phyloP scores from a whole-genome alignment of 192 early-diverging fungal species.

The Backusella circina region DNA sequence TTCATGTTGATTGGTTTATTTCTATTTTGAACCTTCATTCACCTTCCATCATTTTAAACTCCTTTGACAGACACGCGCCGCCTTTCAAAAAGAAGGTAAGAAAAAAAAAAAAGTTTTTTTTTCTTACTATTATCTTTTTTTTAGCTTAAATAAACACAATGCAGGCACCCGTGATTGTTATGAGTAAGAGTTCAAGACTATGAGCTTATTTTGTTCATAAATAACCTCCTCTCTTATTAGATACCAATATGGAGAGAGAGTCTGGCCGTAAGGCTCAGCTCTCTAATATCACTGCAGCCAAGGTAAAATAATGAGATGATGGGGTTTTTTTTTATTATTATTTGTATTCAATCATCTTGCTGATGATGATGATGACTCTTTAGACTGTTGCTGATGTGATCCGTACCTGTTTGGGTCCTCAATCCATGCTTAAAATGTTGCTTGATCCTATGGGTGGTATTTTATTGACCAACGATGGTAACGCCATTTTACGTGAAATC shows the following conservation, averaged over 20 bases:
- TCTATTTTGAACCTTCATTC: neutral
- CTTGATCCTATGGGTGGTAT: slow-evolving; percentile 99
- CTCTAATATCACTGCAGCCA: slow-evolving; percentile 97
- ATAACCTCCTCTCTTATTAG: slow-evolving; percentile 28
- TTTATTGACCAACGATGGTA: slow-evolving; percentile 97
- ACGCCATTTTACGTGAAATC: slow-evolving; percentile 96
- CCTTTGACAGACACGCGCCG: neutral
- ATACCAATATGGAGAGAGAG: slow-evolving; percentile 91
- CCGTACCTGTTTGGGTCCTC: slow-evolving; percentile 96
- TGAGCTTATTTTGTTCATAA: neutral
- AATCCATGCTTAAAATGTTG: slow-evolving; percentile 99
- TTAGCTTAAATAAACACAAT: slow-evolving; percentile 38
- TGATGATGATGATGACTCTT: neutral
- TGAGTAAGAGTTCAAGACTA: slow-evolving; percentile 56
- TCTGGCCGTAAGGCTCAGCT: slow-evolving; percentile 94
- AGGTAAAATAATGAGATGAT: slow-evolving; percentile 53
- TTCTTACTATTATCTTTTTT: neutral
- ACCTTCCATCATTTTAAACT: neutral
- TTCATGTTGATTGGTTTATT: neutral
- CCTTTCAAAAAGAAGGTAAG: neutral
- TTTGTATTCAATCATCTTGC: too few relatives aligned
- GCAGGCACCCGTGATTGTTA: slow-evolving; percentile 85
- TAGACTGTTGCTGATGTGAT: slow-evolving; percentile 97
- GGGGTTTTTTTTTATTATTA: neutral
- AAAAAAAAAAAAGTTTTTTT: neutral